These are phyloP conservation scores for Apiospora malaysiana DNA, from an alignment of 2,329 filamentous ascomycete genomes.

Conservation along the genomic window DNA sequence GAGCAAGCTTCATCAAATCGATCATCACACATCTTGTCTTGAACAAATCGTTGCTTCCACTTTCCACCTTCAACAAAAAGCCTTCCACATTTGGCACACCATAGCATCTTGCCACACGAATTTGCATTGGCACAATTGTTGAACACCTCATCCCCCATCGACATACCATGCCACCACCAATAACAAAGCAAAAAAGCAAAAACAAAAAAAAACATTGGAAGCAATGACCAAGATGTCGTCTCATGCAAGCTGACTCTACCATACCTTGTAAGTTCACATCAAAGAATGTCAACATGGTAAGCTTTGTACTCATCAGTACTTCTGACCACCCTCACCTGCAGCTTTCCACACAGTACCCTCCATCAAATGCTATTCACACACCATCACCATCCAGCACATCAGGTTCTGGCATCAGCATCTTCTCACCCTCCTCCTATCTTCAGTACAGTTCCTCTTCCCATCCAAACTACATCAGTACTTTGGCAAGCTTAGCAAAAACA, in stretches of 20 bases:
- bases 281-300: not conserved
- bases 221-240: not conserved
- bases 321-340: not conserved
- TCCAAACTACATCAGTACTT: not conserved
- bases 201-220: too few species aligned
- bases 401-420: not conserved
- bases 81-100: not conserved
- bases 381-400: not conserved
- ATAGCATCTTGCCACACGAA: not conserved
- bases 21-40: not conserved
- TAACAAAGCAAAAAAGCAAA: too few species aligned
- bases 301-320: not conserved
- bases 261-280: constrained; percentile 1
- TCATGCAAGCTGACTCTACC: constrained; percentile 10
- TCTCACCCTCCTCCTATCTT: not conserved
- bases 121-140: not conserved
- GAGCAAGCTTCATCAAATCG: not conserved
- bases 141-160: not conserved
- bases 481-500: not conserved
- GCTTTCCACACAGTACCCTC: not conserved
- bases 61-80: not conserved
- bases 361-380: not conserved
- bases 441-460: constrained; percentile 13
- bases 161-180: too few species aligned
- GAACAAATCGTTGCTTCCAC: constrained; percentile 6